Evolutionary conservation across 108 stramenopile genomes (phyloP).

Genomic region (Cyclotella atomus): DNA sequence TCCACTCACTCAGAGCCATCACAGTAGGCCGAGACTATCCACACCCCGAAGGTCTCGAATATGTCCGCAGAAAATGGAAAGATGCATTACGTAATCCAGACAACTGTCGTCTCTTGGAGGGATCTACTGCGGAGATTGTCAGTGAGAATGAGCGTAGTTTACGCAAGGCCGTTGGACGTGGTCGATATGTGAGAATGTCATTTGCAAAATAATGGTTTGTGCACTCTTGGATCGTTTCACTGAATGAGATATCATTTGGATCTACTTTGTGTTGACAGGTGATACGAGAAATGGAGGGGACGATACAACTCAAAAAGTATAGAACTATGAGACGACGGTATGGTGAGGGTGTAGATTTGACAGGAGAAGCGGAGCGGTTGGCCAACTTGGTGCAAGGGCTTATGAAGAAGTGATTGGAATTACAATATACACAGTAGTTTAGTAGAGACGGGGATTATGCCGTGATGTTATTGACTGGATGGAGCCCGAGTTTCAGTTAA

Average conservation of each 20-base stretch:
- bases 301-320: slow-evolving; percentile 71
- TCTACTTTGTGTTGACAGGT: too few relatives aligned
- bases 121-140: not conserved
- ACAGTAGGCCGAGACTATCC: slow-evolving; percentile 88
- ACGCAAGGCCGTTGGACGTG: slow-evolving; percentile 83
- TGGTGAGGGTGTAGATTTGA: slow-evolving; percentile 42
- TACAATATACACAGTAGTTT: not conserved
- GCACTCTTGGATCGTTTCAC: too few relatives aligned
- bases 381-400: slow-evolving; percentile 20
- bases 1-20: slow-evolving; percentile 43
- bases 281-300: slow-evolving; percentile 63
- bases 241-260: too few relatives aligned
- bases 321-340: slow-evolving; percentile 54
- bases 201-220: too few relatives aligned
- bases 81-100: slow-evolving; percentile 73
- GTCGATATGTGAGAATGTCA: slow-evolving; percentile 81
- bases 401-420: slow-evolving; percentile 3
- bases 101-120: slow-evolving; percentile 50
- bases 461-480: too few relatives aligned
- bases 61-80: slow-evolving; percentile 85
- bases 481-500: too few relatives aligned
- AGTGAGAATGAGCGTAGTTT: slow-evolving; percentile 79
- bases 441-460: too few relatives aligned
- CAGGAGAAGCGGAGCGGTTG: slow-evolving; percentile 35
- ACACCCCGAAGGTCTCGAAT: slow-evolving; percentile 79